Evolutionary conservation across 352 stramenopile genomes (phyloP), one percentile per base, ranked within the genome.

Genomic region (Blastocystis sp.): DNA sequence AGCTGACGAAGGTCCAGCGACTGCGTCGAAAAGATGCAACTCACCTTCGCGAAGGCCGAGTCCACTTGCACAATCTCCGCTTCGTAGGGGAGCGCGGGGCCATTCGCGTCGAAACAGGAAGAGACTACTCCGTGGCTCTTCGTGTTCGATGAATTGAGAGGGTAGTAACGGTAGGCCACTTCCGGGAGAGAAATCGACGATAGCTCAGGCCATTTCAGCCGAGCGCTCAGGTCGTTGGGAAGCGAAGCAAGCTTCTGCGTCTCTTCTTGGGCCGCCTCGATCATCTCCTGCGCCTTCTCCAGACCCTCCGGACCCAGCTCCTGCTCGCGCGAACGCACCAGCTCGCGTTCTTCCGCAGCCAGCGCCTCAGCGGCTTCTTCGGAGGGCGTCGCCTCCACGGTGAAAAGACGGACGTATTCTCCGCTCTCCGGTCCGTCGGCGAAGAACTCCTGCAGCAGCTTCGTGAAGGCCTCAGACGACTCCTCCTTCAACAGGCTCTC

Each of bases 391-490:
- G 67, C 67, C 18, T 59, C 24, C 4, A 78, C 67, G 9, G 67
- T 78, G 67, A 57, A 38, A 11, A 78, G 67, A 49, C 8, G 14
- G 8, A 34, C 53, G 27, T 16, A 63, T 16, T n/a, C n/a, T n/a
- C n/a, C n/a, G 11, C 9, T 54, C 36, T 24, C 29, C 29, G 29
- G 14, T 16, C 34, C 8, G 4, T 54, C n/a, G 11, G 67, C 36
- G 48, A 78, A 78, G 67, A 78, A 78, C 16, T 40, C 36, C 2
- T 14, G 14, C 11, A 78, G 48, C 1, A 78, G 67, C 8, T 59
- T 21, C 8, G 18, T 34, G 27, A 38, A 78, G 42, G 36, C 18
- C 14, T 14, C 7, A 36, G 61, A 27, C 16, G 61, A 16, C 8
- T 7, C 18, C 8, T n/a, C 6, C 29, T 14, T 14, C 7, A 73